Conservation (phyloP, 1,139 yeast genomes). For the Kodamaea arcana region DNA sequence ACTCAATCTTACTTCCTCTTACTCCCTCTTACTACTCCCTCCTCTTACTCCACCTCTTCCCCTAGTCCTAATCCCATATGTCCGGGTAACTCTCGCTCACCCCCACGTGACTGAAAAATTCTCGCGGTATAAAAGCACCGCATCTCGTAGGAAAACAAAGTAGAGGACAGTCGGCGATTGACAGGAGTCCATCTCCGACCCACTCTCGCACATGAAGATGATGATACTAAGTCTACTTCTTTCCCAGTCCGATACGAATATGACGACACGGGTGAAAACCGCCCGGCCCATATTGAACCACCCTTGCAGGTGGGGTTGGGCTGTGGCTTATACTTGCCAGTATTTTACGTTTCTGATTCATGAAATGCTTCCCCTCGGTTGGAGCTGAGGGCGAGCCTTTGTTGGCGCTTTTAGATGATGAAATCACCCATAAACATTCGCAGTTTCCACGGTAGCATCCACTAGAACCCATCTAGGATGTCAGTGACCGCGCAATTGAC, state of each 20-base stretch:
- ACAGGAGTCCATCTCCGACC: slow-evolving; percentile 4
- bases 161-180: slow-evolving; percentile 4
- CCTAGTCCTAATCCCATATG: too few relatives aligned
- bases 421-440: slow-evolving; percentile 77
- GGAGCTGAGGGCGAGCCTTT: slow-evolving; percentile 11
- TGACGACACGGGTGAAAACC: slow-evolving; percentile 77
- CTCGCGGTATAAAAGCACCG: slow-evolving; percentile 7
- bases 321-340: slow-evolving; percentile 78
- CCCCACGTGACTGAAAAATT: slow-evolving; percentile 5
- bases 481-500: slow-evolving; percentile 71
- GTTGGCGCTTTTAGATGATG: slow-evolving; percentile 48
- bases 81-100: not conserved
- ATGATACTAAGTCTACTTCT: slow-evolving; percentile 65
- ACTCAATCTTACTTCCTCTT: too few relatives aligned
- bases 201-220: slow-evolving; percentile 29
- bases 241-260: slow-evolving; percentile 83
- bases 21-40: too few relatives aligned
- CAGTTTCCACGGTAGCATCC: slow-evolving; percentile 92
- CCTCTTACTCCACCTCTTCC: too few relatives aligned
- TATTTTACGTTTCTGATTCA: slow-evolving; percentile 68
- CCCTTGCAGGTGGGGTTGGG: slow-evolving; percentile 35
- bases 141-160: slow-evolving; percentile 10
- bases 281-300: slow-evolving; percentile 37
- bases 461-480: slow-evolving; percentile 75
- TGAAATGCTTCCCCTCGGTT: slow-evolving; percentile 9